Conservation (phyloP, 2,329 filamentous ascomycete species). For the Ploettnerulaceae sp. region DNA sequence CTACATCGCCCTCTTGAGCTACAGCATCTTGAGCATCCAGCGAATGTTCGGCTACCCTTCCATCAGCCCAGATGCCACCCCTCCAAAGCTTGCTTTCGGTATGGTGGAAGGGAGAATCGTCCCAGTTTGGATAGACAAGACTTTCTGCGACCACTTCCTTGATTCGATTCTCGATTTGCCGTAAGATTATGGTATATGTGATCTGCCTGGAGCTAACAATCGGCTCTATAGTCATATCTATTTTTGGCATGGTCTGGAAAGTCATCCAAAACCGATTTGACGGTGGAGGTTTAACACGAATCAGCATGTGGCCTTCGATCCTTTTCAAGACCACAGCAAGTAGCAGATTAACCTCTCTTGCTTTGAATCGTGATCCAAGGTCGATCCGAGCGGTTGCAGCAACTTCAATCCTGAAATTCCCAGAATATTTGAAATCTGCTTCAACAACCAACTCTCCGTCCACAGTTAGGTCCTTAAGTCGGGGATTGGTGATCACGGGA, state of each 20-base stretch:
- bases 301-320: conserved; percentile 76
- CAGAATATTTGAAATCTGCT: conserved; percentile 81
- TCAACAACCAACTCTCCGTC: conserved; percentile 88
- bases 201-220: conserved; percentile 95
- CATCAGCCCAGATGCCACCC: conserved; percentile 73
- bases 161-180: conserved; percentile 91
- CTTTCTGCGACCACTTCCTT: conserved; percentile 92
- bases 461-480: conserved; percentile 81
- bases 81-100: conserved; percentile 74
- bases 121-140: conserved; percentile 89
- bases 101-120: conserved; percentile 86
- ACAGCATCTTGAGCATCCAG: conserved; percentile 37
- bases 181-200: conserved; percentile 85
- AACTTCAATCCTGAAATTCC: conserved; percentile 84
- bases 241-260: conserved; percentile 88
- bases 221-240: conserved; percentile 91
- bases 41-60: conserved; percentile 42
- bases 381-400: conserved; percentile 92
- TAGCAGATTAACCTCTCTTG: conserved; percentile 82
- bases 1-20: conserved; percentile 44
- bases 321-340: conserved; percentile 81
- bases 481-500: conserved; percentile 83
- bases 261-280: conserved; percentile 96
- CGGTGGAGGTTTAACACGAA: conserved; percentile 89
- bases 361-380: conserved; percentile 81